phyloP scores from a whole-genome alignment of 139 green algal genomes.

The Coccomyxa sp. region DNA sequence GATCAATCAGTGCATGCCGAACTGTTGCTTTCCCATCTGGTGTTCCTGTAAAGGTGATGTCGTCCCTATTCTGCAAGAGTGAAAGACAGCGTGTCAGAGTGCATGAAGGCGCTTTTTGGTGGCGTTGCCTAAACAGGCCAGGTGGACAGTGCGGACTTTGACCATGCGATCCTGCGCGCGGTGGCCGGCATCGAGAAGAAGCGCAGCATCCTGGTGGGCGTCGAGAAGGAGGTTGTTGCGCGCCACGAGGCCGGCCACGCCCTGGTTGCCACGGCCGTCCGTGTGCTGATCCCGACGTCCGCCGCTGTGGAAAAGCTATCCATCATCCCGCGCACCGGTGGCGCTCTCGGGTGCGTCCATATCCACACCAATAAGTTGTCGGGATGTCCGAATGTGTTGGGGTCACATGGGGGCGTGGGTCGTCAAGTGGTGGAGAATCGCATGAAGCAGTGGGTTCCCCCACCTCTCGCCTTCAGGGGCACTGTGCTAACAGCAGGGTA shows the following conservation, averaged over 20 bases:
- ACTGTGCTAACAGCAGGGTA: too few species aligned
- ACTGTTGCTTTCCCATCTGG: background rate
- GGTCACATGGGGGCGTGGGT: too few species aligned
- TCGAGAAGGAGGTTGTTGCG: constrained; percentile 84
- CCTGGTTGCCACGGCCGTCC: constrained; percentile 74
- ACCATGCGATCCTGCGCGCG: constrained; percentile 66
- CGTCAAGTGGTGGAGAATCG: too few species aligned
- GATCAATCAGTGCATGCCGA: too few species aligned
- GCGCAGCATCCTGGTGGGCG: constrained; percentile 57
- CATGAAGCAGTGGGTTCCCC: too few species aligned
- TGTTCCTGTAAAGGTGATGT: background rate
- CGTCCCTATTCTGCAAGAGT: background rate
- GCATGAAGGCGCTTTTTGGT: too few species aligned
- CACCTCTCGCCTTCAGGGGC: too few species aligned
- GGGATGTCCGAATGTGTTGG: too few species aligned
- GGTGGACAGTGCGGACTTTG: constrained; percentile 65
- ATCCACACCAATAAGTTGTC: too few species aligned
- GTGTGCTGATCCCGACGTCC: constrained; percentile 51
- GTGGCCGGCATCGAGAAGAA: constrained; percentile 94
- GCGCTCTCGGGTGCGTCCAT: constrained; percentile 57
- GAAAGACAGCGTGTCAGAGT: background rate
- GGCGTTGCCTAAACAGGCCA: background rate
- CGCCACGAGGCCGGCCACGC: constrained; percentile 89
- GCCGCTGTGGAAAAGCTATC: constrained; percentile 61
- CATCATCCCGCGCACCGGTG: constrained; percentile 83